Evolutionary conservation across 352 stramenopile species (phyloP), one percentile per base, ranked within the genome.

Genomic region (Phytophthora pinifolia): DNA sequence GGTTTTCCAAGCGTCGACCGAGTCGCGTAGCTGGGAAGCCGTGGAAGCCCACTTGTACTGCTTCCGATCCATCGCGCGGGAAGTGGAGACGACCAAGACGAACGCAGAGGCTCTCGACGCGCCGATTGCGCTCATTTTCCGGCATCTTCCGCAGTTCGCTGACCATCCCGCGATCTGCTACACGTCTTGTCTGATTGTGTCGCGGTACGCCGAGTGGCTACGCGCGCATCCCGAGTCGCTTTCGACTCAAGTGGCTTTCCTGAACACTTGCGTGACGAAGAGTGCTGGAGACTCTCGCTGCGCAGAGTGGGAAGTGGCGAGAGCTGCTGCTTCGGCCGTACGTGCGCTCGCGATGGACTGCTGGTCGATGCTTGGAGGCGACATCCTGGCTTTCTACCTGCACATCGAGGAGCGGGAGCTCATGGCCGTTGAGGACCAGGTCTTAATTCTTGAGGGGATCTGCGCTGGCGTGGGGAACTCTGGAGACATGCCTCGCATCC

Each of bases 31-130:
- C 4, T 95, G 85, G 85, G 70, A 95, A 48, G 79, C 77, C 3
- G 74, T 93, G 12, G 85, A 95, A 55, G 81, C 85, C 6, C 79
- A 89, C 56, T 48, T 95, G 46, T 93, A 92, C 52, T 90, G 81
- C 48, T 82, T 95, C 25, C 83, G 85, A 1, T 93, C 85, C 9
- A 91, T 95, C 42, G 85, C 82, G 10, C 79, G 83, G 6, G 79
- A 92, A 44, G 77, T 95, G n/a, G 85, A 95, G 37, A 59, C 64
- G 4, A 51, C 61, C 2, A 67, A 50, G 8, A 48, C 72, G 13
- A 67, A 66, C 22, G 13, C 12, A 2, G 46, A 63, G 10, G 34
- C 43, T 9, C 15, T 77, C 17, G 57, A 74, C 12, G 61, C 82
- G 17, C 68, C 77, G 10, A 72, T 93, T 20, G 70, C 87, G 57